Conservation (phyloP, 805 yeast genomes). For the Yarrowia deformans region DNA sequence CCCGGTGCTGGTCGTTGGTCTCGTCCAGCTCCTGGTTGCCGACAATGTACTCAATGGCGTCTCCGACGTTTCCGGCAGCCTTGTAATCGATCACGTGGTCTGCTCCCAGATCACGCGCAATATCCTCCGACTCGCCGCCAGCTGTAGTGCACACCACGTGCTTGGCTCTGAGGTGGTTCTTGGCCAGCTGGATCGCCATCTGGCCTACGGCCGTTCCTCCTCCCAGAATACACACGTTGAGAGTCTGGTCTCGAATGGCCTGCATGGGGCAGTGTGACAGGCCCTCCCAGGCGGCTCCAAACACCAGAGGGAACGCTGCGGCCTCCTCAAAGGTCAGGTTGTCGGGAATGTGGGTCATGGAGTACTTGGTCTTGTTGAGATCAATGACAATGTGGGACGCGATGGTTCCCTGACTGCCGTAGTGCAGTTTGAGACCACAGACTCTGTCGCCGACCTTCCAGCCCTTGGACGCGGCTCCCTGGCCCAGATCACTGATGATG, state of each 20-base stretch:
- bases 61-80: conserved; percentile 52
- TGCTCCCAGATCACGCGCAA: conserved; percentile 63
- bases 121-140: conserved; percentile 53
- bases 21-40: conserved; percentile 35
- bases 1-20: conserved; percentile 35
- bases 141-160: conserved; percentile 67
- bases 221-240: conserved; percentile 66
- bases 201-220: conserved; percentile 76
- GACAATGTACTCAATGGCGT: conserved; percentile 46
- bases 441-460: conserved; percentile 68
- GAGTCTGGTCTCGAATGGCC: conserved; percentile 9
- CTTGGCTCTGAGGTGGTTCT: conserved; percentile 55
- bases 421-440: conserved; percentile 65
- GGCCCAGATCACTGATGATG: conserved; percentile 62
- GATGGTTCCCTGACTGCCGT: conserved; percentile 61
- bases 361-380: conserved; percentile 52
- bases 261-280: conserved; percentile 54
- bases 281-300: conserved; percentile 65
- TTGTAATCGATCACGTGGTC: conserved; percentile 65
- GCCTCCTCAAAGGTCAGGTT: conserved; percentile 62
- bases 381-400: conserved; percentile 64
- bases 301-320: conserved; percentile 69
- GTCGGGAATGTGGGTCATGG: conserved; percentile 57
- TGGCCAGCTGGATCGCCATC: conserved; percentile 63
- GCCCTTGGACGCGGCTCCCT: conserved; percentile 48